Evolutionary conservation across 768 basidiomycete genomes (phyloP), one percentile per base, ranked within the genome.

Genomic region (Termitomyces heimii): DNA sequence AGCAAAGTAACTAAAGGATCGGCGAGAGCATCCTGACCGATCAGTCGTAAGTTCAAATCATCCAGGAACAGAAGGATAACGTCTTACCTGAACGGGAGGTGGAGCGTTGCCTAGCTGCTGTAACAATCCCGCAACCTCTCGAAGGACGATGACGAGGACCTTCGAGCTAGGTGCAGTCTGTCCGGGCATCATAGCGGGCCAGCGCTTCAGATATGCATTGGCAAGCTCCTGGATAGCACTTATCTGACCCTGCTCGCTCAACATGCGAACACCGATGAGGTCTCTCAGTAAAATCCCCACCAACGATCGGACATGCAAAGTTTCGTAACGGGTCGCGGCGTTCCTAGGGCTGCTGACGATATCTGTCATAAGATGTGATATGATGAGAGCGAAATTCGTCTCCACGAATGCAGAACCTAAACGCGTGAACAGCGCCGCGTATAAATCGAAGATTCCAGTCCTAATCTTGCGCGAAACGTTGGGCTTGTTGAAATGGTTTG

Each of bases 241-340:
- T 46, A 98, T 95, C 70, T 98, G 96, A 0, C 89, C 95, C 66
- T 94, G 92, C 66, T 99, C 96, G 58, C 89, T 89, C 61, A 98
- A 72, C 80, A 97, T 87, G 58, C 95, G 76, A 2, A 89, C 84
- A 2, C 92, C 93, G 44, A 99, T 84, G 28, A 98, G 79, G 63
- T 97, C 92, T 51, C 94, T 78, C 29, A 98, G 71, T 12, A 98
- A 64, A 32, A 93, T 80, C 2, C 84, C 86, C 28, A 94, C 86
- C 16, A 91, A 73, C 31, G 84, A 85, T 32, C 93, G 78, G 3
- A 87, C 76, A 9, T 89, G 74, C 2, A 98, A 68, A 1, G 78
- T 77, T 32, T 98, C 97, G 66, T 92, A 88, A 60, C 88, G 79
- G 7, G 83, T 80, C 12, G 71, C 65, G 6, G 74, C 66, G 42